These are phyloP conservation scores for Cucurbita moschata DNA, from an alignment of 306 rosid species.

Conservation along the genomic window DNA sequence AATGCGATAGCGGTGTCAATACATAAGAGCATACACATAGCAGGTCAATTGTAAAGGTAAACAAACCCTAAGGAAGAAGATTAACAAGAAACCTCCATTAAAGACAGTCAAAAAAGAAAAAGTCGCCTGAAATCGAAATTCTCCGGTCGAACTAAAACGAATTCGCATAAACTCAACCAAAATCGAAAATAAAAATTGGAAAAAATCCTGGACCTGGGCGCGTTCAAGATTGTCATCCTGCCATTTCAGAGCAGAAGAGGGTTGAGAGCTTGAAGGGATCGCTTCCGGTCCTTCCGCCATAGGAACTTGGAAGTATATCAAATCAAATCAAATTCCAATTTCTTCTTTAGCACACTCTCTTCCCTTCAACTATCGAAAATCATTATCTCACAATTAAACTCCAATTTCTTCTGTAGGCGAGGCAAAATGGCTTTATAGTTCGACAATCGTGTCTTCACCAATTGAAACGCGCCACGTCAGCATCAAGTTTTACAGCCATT, in stretches of 20 bases:
- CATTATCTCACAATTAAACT: neutral
- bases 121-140: neutral
- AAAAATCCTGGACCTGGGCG: neutral
- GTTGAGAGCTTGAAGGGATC: slow-evolving; percentile 6
- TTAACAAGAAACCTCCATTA: neutral
- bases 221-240: neutral
- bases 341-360: neutral
- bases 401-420: too few species aligned
- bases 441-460: neutral
- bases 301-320: neutral
- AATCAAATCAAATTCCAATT: neutral
- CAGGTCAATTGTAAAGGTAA: neutral
- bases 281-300: slow-evolving; percentile 6
- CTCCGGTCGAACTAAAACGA: neutral
- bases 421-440: neutral
- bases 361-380: neutral
- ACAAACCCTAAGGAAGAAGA: neutral
- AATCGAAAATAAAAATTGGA: neutral
- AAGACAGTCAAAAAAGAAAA: neutral
- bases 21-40: neutral
- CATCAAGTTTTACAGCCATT: neutral
- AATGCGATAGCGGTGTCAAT: neutral
- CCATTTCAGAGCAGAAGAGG: neutral
- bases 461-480: neutral
- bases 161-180: neutral